These are phyloP conservation scores for Chalciporus sphaerocephalus DNA, from an alignment of 768 basidiomycete species.

Conservation along the genomic window DNA sequence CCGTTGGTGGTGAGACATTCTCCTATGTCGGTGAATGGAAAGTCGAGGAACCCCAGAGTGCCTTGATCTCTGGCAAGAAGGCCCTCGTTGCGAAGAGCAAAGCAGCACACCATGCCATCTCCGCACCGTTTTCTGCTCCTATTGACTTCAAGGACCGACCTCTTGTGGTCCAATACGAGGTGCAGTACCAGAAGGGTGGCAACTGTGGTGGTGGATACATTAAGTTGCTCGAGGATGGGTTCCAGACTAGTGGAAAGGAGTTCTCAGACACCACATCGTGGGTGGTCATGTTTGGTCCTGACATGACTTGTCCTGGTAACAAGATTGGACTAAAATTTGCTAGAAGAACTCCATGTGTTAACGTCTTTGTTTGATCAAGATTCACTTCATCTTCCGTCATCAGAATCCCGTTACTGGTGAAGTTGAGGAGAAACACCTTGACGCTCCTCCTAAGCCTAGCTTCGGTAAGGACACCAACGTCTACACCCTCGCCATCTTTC, in stretches of 20 bases:
- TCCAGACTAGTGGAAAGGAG: slow-evolving; percentile 90
- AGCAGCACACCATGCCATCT: slow-evolving; percentile 98
- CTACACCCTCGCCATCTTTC: slow-evolving; percentile 91
- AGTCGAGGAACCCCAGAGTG: slow-evolving; percentile 80
- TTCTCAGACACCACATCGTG: slow-evolving; percentile 92
- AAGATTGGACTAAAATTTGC: slow-evolving; percentile 51
- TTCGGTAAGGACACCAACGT: slow-evolving; percentile 90
- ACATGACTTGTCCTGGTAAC: slow-evolving; percentile 87
- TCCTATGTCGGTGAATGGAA: slow-evolving; percentile 97
- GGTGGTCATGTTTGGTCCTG: slow-evolving; percentile 98
- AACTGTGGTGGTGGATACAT: slow-evolving; percentile 99
- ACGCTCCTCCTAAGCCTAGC: slow-evolving; percentile 70
- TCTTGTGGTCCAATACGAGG: slow-evolving; percentile 96
- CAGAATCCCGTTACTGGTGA: slow-evolving; percentile 90
- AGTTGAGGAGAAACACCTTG: slow-evolving; percentile 95
- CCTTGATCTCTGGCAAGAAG: slow-evolving; percentile 78
- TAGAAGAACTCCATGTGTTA: background rate
- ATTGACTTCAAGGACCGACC: slow-evolving; percentile 81
- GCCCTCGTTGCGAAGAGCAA: slow-evolving; percentile 95
- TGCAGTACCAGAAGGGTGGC: slow-evolving; percentile 98
- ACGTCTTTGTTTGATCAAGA: slow-evolving; percentile 37
- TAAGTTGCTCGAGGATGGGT: slow-evolving; percentile 91
- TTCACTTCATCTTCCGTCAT: slow-evolving; percentile 99
- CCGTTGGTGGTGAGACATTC: slow-evolving; percentile 92
- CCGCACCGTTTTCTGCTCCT: slow-evolving; percentile 76